These are phyloP conservation scores for Camptophora hylomeconis DNA, from an alignment of 2,329 filamentous ascomycete genomes.

Conservation along the genomic window DNA sequence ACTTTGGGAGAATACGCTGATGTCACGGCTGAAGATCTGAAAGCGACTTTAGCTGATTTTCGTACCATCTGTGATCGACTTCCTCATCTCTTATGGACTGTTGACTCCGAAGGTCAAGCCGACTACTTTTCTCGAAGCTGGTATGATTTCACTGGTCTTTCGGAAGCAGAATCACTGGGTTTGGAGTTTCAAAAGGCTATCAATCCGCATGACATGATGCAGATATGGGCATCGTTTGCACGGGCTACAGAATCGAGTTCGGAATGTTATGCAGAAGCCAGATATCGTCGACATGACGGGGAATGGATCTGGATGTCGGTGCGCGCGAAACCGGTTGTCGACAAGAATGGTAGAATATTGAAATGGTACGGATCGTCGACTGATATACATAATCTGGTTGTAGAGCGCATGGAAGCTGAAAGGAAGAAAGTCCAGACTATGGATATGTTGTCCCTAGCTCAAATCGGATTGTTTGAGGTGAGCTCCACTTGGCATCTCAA, in stretches of 20 bases:
- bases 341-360: neutral
- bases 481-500: neutral
- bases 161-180: slow-evolving; percentile 1
- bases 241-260: neutral
- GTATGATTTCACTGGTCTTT: neutral
- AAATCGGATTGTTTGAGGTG: slow-evolving; percentile 1
- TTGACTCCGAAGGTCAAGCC: neutral
- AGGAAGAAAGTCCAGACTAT: slow-evolving; percentile 1
- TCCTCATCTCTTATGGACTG: slow-evolving; percentile 1
- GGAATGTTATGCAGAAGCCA: neutral
- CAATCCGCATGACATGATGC: neutral
- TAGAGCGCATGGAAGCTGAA: neutral
- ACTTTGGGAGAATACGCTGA: slow-evolving; percentile 1
- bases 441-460: neutral
- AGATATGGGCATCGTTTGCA: neutral
- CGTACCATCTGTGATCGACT: slow-evolving; percentile 2
- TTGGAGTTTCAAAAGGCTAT: neutral
- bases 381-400: neutral
- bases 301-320: neutral
- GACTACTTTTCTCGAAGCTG: slow-evolving; percentile 1
- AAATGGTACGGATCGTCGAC: slow-evolving; percentile 1
- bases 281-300: slow-evolving; percentile 1
- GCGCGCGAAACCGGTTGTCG: neutral
- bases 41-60: neutral
- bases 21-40: neutral